Percentiles rank a stretch among this genome's conserved stretches.
These are phyloP conservation scores for Bothriochloa decipiens DNA, from an alignment of 176 grass and related monocot species.

Conservation along the genomic window DNA sequence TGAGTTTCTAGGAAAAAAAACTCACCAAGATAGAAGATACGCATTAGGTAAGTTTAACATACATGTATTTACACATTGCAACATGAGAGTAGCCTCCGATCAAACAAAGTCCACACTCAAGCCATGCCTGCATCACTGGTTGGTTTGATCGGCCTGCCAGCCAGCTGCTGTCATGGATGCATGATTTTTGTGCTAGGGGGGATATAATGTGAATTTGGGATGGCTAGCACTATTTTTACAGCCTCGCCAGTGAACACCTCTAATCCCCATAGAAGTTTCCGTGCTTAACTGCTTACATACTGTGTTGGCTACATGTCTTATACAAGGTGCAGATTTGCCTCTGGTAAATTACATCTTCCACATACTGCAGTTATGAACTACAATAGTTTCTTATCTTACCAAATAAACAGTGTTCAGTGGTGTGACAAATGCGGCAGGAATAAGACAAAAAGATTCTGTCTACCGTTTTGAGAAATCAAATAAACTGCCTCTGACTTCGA, in stretches of 20 bases:
- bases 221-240: not conserved
- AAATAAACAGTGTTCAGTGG: not conserved
- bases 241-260: not conserved
- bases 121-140: not conserved
- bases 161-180: not conserved
- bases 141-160: not conserved
- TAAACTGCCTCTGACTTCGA: not conserved
- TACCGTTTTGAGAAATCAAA: constrained; percentile 20
- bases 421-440: not conserved
- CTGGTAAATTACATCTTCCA: constrained; percentile 18
- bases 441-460: not conserved
- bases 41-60: not conserved
- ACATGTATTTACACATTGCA: not conserved
- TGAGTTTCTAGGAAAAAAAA: not conserved
- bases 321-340: constrained; percentile 13
- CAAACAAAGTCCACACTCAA: not conserved
- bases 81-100: not conserved
- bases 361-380: constrained; percentile 12
- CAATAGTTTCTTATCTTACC: not conserved
- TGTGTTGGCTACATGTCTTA: constrained; percentile 17
- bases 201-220: not conserved
- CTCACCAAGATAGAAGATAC: not conserved
- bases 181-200: not conserved
- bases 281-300: not conserved
- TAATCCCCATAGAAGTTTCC: not conserved